These are phyloP conservation scores for Westerdykella aurantiaca DNA, from an alignment of 2,329 filamentous ascomycete genomes.

Conservation along the genomic window DNA sequence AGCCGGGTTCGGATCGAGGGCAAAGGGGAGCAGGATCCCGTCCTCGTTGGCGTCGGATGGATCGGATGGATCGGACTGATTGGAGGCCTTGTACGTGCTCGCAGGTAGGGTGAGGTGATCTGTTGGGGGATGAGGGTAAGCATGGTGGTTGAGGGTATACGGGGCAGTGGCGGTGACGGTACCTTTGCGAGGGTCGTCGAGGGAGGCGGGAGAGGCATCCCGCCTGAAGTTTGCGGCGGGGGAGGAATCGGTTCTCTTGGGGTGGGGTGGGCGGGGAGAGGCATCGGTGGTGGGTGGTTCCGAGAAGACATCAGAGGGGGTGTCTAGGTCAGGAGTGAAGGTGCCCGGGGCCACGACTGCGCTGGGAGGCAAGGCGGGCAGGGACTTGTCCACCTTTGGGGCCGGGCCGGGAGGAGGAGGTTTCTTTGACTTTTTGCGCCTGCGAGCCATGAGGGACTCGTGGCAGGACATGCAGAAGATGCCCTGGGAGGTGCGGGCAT, in stretches of 20 bases:
- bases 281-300: constrained; percentile 62
- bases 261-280: constrained; percentile 48
- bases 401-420: constrained; percentile 36
- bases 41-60: constrained; percentile 51
- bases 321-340: constrained; percentile 53
- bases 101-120: constrained; percentile 66
- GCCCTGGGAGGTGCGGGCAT: constrained; percentile 93
- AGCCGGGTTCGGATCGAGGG: constrained; percentile 46
- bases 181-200: constrained; percentile 34
- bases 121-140: constrained; percentile 21
- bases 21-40: constrained; percentile 47
- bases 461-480: constrained; percentile 99
- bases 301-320: constrained; percentile 56
- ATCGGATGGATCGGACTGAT: constrained; percentile 57
- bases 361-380: constrained; percentile 82
- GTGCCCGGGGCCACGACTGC: constrained; percentile 55
- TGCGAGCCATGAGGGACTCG: constrained; percentile 88
- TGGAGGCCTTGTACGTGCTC: constrained; percentile 70
- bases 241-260: constrained; percentile 33
- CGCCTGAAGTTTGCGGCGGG: constrained; percentile 31
- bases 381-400: constrained; percentile 78
- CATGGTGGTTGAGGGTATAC: not conserved
- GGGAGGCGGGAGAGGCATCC: constrained; percentile 33
- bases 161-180: not conserved
- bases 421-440: constrained; percentile 75